phyloP scores from a whole-genome alignment of 2,329 filamentous ascomycete genomes.

The Raffaelea ambrosiae region DNA sequence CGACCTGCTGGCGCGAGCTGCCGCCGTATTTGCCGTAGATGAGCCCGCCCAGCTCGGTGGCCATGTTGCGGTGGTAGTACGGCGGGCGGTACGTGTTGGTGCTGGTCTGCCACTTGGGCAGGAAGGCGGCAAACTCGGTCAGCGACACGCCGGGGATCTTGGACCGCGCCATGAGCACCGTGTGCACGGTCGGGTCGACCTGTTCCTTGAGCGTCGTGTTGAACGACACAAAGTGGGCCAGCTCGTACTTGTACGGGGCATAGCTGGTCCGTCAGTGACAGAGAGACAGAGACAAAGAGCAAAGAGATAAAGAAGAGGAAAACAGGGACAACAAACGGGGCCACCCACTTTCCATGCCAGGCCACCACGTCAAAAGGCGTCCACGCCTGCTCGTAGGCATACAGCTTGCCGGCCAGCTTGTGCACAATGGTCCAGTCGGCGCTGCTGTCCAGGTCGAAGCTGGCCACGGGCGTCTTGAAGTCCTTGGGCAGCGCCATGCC shows the following conservation, averaged over 20 bases:
- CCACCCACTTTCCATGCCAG: conserved; percentile 39
- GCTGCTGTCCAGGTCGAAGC: conserved; percentile 42
- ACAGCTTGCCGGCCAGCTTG: conserved; percentile 55
- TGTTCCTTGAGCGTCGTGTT: conserved; percentile 42
- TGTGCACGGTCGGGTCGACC: conserved; percentile 58
- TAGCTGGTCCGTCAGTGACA: conserved; percentile 32
- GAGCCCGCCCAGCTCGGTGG: conserved; percentile 48
- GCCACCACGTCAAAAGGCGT: conserved; percentile 60
- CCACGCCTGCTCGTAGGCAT: conserved; percentile 51
- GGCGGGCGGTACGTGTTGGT: conserved; percentile 55
- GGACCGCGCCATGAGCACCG: conserved; percentile 52
- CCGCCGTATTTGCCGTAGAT: conserved; percentile 28
- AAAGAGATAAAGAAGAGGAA: too few species aligned
- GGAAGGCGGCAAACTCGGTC: conserved; percentile 57
- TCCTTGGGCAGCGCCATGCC: conserved; percentile 57
- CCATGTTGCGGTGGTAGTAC: conserved; percentile 56
- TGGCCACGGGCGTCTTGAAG: conserved; percentile 53
- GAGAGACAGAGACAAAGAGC: too few species aligned
- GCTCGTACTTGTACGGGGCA: conserved; percentile 49
- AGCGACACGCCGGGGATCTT: conserved; percentile 18
- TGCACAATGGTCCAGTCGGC: conserved; percentile 35
- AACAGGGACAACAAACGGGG: too few species aligned
- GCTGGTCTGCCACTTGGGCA: conserved; percentile 56
- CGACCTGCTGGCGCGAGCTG: conserved; percentile 15
- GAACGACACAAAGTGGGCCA: conserved; percentile 45